Percentiles rank a stretch among this genome's conserved stretches.
Evolutionary conservation across 1,284 basidiomycete genomes (phyloP).

Genomic region (Amylostereum areolatum): DNA sequence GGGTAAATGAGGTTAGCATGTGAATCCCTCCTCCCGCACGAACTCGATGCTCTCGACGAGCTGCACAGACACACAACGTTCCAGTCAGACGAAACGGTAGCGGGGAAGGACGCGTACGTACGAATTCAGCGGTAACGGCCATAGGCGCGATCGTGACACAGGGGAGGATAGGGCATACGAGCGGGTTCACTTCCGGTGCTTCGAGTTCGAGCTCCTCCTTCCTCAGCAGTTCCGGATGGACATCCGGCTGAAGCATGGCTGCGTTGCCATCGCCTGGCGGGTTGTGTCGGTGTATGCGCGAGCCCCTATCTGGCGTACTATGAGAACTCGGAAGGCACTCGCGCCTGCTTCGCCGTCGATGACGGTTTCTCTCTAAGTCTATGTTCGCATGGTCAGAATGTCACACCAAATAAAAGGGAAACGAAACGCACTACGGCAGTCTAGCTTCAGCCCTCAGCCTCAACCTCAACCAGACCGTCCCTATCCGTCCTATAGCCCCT

Average conservation of each 20-base stretch:
- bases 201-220: slow-evolving; percentile 35
- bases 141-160: slow-evolving; percentile 48
- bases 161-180: slow-evolving; percentile 49
- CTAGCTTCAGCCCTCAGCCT: no score
- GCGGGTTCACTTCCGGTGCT: slow-evolving; percentile 56
- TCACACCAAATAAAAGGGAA: no score
- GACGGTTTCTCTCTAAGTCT: no score
- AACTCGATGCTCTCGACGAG: slow-evolving; percentile 57
- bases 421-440: no score
- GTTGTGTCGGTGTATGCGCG: slow-evolving; percentile 61
- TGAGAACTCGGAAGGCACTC: no score
- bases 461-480: no score
- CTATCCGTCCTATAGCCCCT: no score
- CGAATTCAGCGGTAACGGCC: slow-evolving; percentile 65
- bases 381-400: no score
- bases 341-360: no score
- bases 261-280: slow-evolving; percentile 56
- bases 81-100: not conserved
- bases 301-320: no score
- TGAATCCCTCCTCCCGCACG: slow-evolving; percentile 50
- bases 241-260: slow-evolving; percentile 33
- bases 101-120: slow-evolving; percentile 23
- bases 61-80: slow-evolving; percentile 30
- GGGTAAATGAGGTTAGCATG: no score
- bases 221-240: slow-evolving; percentile 35